These are phyloP conservation scores for Globisporangium rhizosaccharum DNA, from an alignment of 352 stramenopile species.

Conservation along the genomic window DNA sequence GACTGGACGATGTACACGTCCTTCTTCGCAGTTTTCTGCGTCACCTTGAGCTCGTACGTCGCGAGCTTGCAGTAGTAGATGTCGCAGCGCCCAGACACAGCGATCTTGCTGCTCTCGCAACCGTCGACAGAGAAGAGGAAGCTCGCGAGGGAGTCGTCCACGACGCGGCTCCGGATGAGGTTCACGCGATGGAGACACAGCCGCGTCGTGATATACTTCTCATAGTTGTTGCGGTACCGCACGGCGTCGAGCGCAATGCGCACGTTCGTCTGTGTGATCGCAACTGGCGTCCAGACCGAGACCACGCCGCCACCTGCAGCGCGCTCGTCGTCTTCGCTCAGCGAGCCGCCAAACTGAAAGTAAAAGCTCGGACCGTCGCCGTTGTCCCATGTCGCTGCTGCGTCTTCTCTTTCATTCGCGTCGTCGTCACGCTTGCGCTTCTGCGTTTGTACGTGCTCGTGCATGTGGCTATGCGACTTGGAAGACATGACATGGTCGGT, in stretches of 20 bases:
- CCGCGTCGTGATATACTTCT: constrained; percentile 19
- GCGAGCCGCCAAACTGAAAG: background rate
- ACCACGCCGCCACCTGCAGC: background rate
- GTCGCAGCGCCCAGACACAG: constrained; percentile 29
- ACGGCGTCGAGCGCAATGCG: constrained; percentile 33
- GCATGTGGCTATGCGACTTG: background rate
- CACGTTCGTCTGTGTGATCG: constrained; percentile 15
- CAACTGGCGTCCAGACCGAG: constrained; percentile 17
- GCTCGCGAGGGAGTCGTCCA: constrained; percentile 13
- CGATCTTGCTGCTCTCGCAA: constrained; percentile 21
- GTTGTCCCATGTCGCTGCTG: background rate
- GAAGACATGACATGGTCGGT: background rate
- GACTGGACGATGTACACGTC: constrained; percentile 32
- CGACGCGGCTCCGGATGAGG: constrained; percentile 18
- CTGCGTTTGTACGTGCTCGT: background rate
- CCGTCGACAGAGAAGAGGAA: constrained; percentile 37
- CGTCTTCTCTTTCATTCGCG: too few relatives aligned
- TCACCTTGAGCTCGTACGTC: constrained; percentile 38
- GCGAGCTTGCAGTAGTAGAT: constrained; percentile 39
- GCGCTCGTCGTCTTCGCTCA: background rate
- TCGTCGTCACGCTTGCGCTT: background rate
- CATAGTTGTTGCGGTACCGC: constrained; percentile 37
- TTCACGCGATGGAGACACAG: constrained; percentile 42
- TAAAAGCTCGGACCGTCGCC: background rate
- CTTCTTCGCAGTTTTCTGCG: constrained; percentile 22